Evolutionary conservation across 2,329 filamentous ascomycete species (phyloP), one percentile per base, ranked within the genome.

Genomic region (Trichophyton equinum): DNA sequence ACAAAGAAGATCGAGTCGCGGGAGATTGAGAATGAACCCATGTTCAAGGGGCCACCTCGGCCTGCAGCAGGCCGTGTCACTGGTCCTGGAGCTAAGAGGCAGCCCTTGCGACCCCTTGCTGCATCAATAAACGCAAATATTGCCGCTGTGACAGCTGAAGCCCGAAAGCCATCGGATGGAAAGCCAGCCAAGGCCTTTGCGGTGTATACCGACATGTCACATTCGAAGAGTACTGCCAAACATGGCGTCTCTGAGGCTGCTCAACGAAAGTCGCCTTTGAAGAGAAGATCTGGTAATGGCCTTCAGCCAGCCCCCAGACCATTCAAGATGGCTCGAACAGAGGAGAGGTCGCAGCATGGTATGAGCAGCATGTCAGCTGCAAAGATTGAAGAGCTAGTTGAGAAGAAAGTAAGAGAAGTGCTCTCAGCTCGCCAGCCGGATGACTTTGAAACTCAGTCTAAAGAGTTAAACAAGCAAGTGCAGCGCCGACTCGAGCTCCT

Each of bases 1-100:
- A 95, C 92, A 25, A 96, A 96, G 78, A 90, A 95, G 69, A 96
- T 97, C 67, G 92, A 97, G 73, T 87, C 96, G 9, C 86, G 90
- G 58, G 94, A 97, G 73, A 89, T 96, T 62, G 92, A 97, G 73
- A 97, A 97, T 69, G 91, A 96, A 70, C 87, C 95, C 3, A 86
- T 96, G 46, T 95, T 89, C 77, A 90, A 88, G 70, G 85, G 88
- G 60, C 81, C 83, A 60, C 84, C 86, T 30, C 81, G 84, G 61
- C 78, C 81, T n/a, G 75, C 69, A 11, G 68, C 65, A 66, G 74
- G 66, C 68, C 72, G 59, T 11, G 61, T 76, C n/a, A 68, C 73
- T 2, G 77, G 77, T 6, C 65, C 74, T 2, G 69, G 71, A 30
- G 74, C 79, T 11, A 76, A 79, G 60, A 82, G 92, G 15, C 91